A percentile compares a stretch with the other conserved stretches of the same genome.
phyloP scores from a whole-genome alignment of 2,329 filamentous ascomycete species.

The Colletotrichum godetiae region DNA sequence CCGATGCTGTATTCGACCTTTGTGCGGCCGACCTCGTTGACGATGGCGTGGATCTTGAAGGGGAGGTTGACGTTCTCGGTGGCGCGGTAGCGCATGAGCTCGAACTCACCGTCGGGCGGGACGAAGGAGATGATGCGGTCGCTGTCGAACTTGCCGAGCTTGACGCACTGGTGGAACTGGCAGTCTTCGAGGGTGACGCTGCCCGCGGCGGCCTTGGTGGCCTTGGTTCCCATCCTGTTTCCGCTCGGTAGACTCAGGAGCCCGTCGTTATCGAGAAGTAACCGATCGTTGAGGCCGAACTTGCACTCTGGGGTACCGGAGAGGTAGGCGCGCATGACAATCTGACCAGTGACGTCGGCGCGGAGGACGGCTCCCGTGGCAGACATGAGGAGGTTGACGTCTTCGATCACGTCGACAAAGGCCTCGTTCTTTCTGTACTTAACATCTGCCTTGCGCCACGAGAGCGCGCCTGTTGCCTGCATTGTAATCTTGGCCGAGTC shows the following conservation, averaged over 20 bases:
- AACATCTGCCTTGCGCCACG: conserved; percentile 96
- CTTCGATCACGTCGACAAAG: conserved; percentile 99
- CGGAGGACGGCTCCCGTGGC: conserved; percentile 94
- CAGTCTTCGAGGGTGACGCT: conserved; percentile 97
- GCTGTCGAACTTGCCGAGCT: conserved; percentile 94
- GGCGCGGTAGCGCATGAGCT: conserved; percentile 97
- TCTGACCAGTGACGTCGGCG: conserved; percentile 96
- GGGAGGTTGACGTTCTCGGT: conserved; percentile 99
- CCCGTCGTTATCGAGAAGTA: conserved; percentile 85
- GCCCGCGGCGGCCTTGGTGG: conserved; percentile 93
- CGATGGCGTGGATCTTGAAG: conserved; percentile 98
- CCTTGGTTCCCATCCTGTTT: conserved; percentile 84
- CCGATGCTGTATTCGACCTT: conserved; percentile 99
- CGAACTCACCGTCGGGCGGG: conserved; percentile 96
- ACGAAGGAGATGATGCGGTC: conserved; percentile 98
- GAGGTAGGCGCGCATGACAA: conserved; percentile 98
- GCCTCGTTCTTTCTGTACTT: conserved; percentile 99
- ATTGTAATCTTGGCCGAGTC: conserved; percentile 99
- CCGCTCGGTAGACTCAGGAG: conserved; percentile 76
- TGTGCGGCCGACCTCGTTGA: conserved; percentile 95
- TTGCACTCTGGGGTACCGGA: conserved; percentile 98
- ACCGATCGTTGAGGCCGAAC: conserved; percentile 95
- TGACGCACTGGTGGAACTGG: conserved; percentile 99
- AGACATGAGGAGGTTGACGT: conserved; percentile 99
- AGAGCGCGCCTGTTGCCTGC: conserved; percentile 97